Base-by-base conservation (phyloP, 768 basidiomycete genomes). In the Leccinum truebloodii region DNA sequence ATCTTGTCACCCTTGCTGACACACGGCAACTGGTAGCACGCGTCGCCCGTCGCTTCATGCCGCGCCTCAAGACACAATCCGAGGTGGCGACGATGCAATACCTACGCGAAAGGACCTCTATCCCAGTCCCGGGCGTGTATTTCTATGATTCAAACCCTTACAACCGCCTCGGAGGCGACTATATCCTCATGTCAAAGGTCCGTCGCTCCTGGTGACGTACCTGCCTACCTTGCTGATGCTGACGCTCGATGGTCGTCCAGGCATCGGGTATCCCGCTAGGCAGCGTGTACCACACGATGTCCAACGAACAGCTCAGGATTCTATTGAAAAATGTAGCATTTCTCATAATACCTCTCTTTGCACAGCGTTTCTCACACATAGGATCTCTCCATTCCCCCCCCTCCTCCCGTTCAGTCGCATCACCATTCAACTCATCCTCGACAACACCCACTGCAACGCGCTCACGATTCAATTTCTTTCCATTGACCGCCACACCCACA, bases 41-140 rank as follows among this genome's bases (percentile, higher is more conserved):
- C 41, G 89, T 94, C 24, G 92, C 92, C 3, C 86, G 91, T 54
- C 84, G 89, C 10, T 94, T 89, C 73, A 92, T 94, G 90, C 88
- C 91, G 1, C 83, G 88, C 35, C 81, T 92, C 64, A 94, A 94
- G 77, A 92, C 89, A 4, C 88, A 90, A 71, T 93, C 92, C 0
- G 92, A 94, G 69, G 88, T 92, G 8, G 91, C 92, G 3, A 94
- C 92, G 0, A 86, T 94, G 77, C 81, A 82, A n/a, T 94, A 87
- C 70, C 80, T 94, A 28, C 86, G 89, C 54, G 79, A 86, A 65
- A 80, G 84, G 64, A 90, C 90, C 5, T 74, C 76, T 57, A 79
- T 93, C 22, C 91, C 92, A 1, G 88, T 94, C 18, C 91, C 92
- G 0, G 80, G 76, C 32, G 84, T 94, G 5, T 89, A 88, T 62